These are phyloP conservation scores for Colletotrichum sp. DNA, from an alignment of 2,329 filamentous ascomycete species.

Conservation along the genomic window DNA sequence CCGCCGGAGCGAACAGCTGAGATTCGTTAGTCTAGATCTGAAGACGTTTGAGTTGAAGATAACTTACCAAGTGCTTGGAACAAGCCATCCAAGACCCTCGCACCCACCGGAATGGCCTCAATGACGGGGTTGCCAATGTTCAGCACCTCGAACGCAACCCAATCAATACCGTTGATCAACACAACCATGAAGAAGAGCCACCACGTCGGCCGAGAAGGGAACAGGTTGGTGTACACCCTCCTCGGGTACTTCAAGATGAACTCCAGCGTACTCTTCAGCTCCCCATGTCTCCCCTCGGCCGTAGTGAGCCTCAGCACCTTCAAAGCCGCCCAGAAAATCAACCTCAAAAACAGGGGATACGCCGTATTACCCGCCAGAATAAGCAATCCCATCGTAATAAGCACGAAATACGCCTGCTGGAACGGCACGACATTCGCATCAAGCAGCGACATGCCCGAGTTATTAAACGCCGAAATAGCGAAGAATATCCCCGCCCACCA, in stretches of 20 bases:
- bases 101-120: conserved; percentile 53
- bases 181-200: conserved; percentile 68
- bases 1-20: conserved; percentile 67
- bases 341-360: conserved; percentile 67
- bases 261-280: conserved; percentile 53
- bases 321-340: conserved; percentile 60
- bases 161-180: conserved; percentile 66
- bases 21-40: not conserved
- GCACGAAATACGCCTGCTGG: conserved; percentile 54
- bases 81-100: conserved; percentile 66
- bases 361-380: conserved; percentile 71
- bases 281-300: conserved; percentile 35
- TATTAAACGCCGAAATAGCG: conserved; percentile 72
- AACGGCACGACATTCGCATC: conserved; percentile 71
- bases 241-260: conserved; percentile 62
- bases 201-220: conserved; percentile 68
- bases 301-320: conserved; percentile 44
- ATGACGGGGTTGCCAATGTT: conserved; percentile 66
- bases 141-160: conserved; percentile 69
- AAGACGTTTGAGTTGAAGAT: not conserved
- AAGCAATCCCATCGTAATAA: conserved; percentile 59
- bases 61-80: conserved; percentile 64
- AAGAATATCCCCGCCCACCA: conserved; percentile 76
- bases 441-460: conserved; percentile 71
- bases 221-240: conserved; percentile 67